These are phyloP conservation scores for Helotiales sp. DNA, from an alignment of 2,329 filamentous ascomycete genomes.

Conservation along the genomic window DNA sequence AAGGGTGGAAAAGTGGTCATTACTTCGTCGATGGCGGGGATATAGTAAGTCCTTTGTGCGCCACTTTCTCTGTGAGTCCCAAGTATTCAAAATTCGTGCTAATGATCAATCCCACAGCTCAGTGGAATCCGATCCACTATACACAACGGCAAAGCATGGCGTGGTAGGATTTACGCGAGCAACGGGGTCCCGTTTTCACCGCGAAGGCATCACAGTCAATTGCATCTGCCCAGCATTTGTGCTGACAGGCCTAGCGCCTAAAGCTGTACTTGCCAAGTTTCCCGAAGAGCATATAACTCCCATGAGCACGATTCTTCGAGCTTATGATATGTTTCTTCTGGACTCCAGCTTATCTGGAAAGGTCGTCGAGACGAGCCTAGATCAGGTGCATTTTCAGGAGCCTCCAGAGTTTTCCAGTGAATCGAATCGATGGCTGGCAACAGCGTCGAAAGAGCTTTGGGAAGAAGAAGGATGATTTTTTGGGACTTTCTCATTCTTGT, in stretches of 20 bases:
- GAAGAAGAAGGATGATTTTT: no score
- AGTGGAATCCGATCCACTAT: slow-evolving; percentile 25
- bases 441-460: slow-evolving; percentile 6
- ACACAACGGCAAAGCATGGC: slow-evolving; percentile 35
- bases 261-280: slow-evolving; percentile 37
- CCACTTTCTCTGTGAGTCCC: slow-evolving; percentile 12
- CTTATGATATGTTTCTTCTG: slow-evolving; percentile 43
- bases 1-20: slow-evolving; percentile 48
- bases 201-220: slow-evolving; percentile 46
- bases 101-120: slow-evolving; percentile 24
- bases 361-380: slow-evolving; percentile 5
- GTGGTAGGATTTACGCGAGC: slow-evolving; percentile 43
- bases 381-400: not conserved
- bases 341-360: slow-evolving; percentile 26
- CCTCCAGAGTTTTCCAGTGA: not conserved
- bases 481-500: no score
- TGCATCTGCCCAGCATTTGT: slow-evolving; percentile 45
- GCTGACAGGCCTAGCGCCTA: slow-evolving; percentile 43
- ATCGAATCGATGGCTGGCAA: slow-evolving; percentile 1
- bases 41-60: slow-evolving; percentile 37
- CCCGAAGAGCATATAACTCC: slow-evolving; percentile 45
- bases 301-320: slow-evolving; percentile 43
- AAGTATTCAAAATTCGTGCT: slow-evolving; percentile 8
- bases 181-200: slow-evolving; percentile 38
- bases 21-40: slow-evolving; percentile 46